Evolutionary conservation across 1,284 basidiomycete genomes (phyloP), one percentile per base, ranked within the genome.

Genomic region (Pyrrhoderma noxium): DNA sequence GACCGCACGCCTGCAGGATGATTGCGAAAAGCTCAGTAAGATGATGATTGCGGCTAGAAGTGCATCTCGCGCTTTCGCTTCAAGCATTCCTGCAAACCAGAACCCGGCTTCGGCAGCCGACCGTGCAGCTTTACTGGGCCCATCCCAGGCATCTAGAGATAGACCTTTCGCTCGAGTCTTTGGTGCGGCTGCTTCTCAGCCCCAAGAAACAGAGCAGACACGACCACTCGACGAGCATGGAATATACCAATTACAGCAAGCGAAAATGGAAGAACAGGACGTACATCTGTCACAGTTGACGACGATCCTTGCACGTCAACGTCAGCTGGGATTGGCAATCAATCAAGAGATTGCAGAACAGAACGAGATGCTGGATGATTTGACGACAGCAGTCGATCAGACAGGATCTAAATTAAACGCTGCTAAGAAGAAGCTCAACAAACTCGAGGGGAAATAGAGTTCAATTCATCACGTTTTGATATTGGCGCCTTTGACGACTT

Each of bases 251-350:
- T 71, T 94, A 50, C 94, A 98, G 64, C 75, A 85, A 58, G 70
- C 73, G 19, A 82, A 89, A 66, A 85, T 98, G 65, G 76, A 83
- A 43, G 74, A 84, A 53, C 95, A 99, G 66, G 94, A 98, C 62
- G 63, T 73, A 25, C 87, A 94, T 61, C 75, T 96, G 22, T 72
- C 82, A 9, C 79, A 85, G 57, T 72, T 99, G 36, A 83, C 88
- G 0, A 77, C 88, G 0, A 82, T 96, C 53, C 71, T 99, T n/a
- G 79, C 81, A 56, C 76, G 91, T 38, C 94, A 98, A 69, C 77
- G 83, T 58, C 81, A 88, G 50, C 77, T 98, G 43, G 95, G 94
- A 8, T 74, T 89, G 57, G 91, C 93, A 14, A 98, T 99, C 57
- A 76, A 80, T 52, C 74, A 77, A 49, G 95, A 99, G 70, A 80